Evolutionary conservation across 1,284 basidiomycete species (phyloP), one percentile per base, ranked within the genome.

Genomic region (Taiwanofungus camphoratus): DNA sequence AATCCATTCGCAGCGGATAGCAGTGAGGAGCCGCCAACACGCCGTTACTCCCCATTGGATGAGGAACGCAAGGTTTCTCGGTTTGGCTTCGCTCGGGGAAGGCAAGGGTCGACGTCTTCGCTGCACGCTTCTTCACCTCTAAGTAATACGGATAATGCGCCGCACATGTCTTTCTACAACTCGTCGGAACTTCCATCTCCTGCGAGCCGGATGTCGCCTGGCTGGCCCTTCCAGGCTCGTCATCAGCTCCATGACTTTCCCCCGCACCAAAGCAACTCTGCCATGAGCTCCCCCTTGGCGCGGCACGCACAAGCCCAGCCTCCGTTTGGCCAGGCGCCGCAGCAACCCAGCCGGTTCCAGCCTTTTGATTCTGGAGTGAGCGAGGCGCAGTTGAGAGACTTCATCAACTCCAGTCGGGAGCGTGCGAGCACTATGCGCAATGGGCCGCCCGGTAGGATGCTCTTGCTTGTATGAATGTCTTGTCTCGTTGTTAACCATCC

Each of bases 61-160:
- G 84, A 87, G 43, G 84, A 87, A 42, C 69, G 86, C 44, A 84
- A 82, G 52, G 74, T 88, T 29, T 91, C 88, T 5, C 74, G 89
- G 16, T 92, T 92, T 63, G 85, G 82, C 15, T 92, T 92, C 60
- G 89, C 89, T 8, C 77, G 86, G 18, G 82, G 81, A 13, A 73
- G 77, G 34, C 83, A 81, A 49, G 71, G 73, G 1, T 77, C 82
- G 7, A 73, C 78, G 2, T 76, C 79, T 11, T 80, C 82, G 30
- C 63, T 75, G 27, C 74, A 78, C 45, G 67, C 71, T 3, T 59
- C 79, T 18, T 79, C 81, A 13, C 77, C 82, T 6, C 63, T 79
- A 29, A 76, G 68, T 36, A 65, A 64, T 35, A 69, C 64, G 43
- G 82, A 82, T 36, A 69, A 66, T 32, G 67, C 74, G 13, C 57